Conservation (phyloP, 345 rosid species). For the Citrus hindsii region DNA sequence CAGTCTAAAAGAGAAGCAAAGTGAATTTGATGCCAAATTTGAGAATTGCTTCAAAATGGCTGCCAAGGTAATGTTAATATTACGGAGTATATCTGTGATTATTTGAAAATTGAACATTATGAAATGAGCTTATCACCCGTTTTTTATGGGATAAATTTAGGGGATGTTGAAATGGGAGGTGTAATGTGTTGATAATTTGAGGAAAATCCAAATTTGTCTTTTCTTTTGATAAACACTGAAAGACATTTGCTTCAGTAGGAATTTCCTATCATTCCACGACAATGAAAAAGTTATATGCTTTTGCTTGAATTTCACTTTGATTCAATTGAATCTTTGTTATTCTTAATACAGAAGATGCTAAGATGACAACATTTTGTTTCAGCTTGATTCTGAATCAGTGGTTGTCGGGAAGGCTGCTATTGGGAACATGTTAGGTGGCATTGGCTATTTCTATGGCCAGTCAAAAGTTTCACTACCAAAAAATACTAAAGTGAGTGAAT, state of each 20-base stretch:
- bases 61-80: conserved; percentile 49
- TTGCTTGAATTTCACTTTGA: neutral
- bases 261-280: neutral
- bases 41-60: conserved; percentile 48
- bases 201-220: neutral
- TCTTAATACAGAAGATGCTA: neutral
- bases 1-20: conserved; percentile 56
- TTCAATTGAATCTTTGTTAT: neutral
- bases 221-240: neutral
- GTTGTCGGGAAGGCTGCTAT: conserved; percentile 77
- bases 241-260: neutral
- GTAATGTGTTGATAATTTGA: neutral
- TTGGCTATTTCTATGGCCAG: conserved; percentile 94
- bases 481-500: conserved; percentile 53
- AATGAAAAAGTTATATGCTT: neutral
- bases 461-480: conserved; percentile 60
- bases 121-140: neutral
- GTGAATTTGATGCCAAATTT: conserved; percentile 70
- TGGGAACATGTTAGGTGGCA: conserved; percentile 89
- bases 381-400: conserved; percentile 62
- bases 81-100: neutral
- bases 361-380: conserved; percentile 22
- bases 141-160: neutral
- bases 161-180: neutral
- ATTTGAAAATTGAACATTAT: neutral